Evolutionary conservation across 2,329 filamentous ascomycete species (phyloP).

Genomic region (Pseudocercospora ulei): DNA sequence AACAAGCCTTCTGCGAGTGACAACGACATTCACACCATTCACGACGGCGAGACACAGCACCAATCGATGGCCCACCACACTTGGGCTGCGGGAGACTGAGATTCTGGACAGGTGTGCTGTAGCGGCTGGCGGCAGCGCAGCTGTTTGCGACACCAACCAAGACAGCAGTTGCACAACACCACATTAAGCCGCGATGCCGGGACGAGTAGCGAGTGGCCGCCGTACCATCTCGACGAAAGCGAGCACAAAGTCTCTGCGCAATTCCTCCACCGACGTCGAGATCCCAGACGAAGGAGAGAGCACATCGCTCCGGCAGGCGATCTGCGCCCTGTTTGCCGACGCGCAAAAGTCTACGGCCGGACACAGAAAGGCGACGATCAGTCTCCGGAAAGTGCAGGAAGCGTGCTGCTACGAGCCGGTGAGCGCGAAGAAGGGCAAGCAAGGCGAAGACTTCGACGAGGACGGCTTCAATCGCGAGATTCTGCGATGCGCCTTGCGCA

Average conservation of each 20-base stretch:
- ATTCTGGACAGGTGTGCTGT: no score
- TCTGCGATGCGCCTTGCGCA: conserved; percentile 66
- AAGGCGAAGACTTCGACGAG: conserved; percentile 63
- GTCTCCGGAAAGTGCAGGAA: conserved; percentile 82
- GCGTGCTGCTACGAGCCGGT: conserved; percentile 55
- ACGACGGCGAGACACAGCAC: neutral
- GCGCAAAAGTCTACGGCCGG: conserved; percentile 79
- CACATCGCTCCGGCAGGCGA: conserved; percentile 60
- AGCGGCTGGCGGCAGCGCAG: neutral
- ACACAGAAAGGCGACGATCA: conserved; percentile 81
- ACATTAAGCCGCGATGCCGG: conserved; percentile 25
- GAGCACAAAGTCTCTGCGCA: conserved; percentile 21
- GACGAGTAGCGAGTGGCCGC: conserved; percentile 27
- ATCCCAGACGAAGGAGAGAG: conserved; percentile 63
- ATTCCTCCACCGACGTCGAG: conserved; percentile 32
- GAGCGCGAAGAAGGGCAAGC: conserved; percentile 44
- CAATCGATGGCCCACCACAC: no score
- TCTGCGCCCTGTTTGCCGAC: conserved; percentile 52
- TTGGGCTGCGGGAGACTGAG: no score
- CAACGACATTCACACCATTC: conserved; percentile 1
- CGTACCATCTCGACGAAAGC: conserved; percentile 20
- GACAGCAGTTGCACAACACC: conserved; percentile 40
- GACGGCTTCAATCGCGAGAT: conserved; percentile 82
- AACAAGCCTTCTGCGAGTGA: conserved; percentile 5
- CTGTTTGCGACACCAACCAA: conserved; percentile 7